Evolutionary conservation across 306 rosid genomes (phyloP).

Genomic region (Cucurbita moschata): DNA sequence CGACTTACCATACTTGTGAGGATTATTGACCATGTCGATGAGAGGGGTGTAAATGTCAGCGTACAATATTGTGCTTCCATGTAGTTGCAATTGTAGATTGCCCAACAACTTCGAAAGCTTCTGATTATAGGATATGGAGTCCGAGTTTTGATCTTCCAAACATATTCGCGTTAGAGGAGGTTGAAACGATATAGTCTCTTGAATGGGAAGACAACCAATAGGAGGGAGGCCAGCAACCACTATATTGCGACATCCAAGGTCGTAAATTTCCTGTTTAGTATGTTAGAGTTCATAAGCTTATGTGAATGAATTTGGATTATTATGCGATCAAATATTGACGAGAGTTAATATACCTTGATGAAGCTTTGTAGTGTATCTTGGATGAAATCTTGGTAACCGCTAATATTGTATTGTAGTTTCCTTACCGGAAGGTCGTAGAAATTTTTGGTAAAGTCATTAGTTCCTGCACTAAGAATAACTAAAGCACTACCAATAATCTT

Average conservation of each 20-base stretch:
- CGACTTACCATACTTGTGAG: conserved; percentile 33
- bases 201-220: conserved; percentile 39
- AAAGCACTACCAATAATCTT: conserved; percentile 23
- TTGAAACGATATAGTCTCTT: conserved; percentile 22
- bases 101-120: conserved; percentile 16
- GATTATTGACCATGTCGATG: conserved; percentile 31
- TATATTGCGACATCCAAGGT: not conserved
- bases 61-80: conserved; percentile 31
- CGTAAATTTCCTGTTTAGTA: not conserved
- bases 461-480: conserved; percentile 42
- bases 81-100: conserved; percentile 19
- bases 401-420: conserved; percentile 19
- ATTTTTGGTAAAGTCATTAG: conserved; percentile 42
- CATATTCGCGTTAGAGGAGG: conserved; percentile 17
- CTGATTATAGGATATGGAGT: conserved; percentile 28
- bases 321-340: not conserved
- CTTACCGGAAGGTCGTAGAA: conserved; percentile 38
- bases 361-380: conserved; percentile 23
- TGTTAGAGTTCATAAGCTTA: not conserved
- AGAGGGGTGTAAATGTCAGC: conserved; percentile 22
- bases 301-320: not conserved
- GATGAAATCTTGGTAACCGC: conserved; percentile 42
- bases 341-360: conserved; percentile 22
- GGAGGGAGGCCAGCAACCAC: not conserved
- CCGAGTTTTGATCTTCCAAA: conserved; percentile 33